Evolutionary conservation across 2,329 filamentous ascomycete species (phyloP).

Genomic region (Diaporthe citri): DNA sequence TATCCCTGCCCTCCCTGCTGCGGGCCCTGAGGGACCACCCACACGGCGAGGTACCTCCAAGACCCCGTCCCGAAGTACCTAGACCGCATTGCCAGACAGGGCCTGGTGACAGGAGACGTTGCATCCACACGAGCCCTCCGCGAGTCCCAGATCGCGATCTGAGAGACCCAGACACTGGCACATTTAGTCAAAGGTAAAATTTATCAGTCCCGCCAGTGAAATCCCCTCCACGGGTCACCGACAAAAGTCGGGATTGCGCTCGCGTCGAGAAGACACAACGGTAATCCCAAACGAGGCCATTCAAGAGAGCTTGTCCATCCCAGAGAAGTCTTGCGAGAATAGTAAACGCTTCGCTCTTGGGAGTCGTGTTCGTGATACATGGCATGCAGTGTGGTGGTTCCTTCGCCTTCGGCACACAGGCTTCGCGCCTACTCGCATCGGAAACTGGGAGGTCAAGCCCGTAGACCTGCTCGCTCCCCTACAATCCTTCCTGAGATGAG

Average conservation of each 20-base stretch:
- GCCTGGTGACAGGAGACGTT: conserved; percentile 25
- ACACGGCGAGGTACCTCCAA: background rate
- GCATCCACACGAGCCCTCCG: background rate
- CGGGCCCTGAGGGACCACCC: background rate
- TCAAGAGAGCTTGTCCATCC: background rate
- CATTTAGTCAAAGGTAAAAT: conserved; percentile 20
- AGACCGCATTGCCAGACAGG: conserved; percentile 18
- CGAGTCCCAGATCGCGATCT: conserved; percentile 14
- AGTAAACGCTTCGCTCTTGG: background rate
- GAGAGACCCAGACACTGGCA: conserved; percentile 11
- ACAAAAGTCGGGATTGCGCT: conserved; percentile 7
- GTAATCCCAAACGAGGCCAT: background rate
- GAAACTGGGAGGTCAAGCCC: background rate
- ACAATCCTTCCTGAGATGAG: background rate
- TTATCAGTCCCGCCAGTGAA: conserved; percentile 16
- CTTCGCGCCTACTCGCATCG: background rate
- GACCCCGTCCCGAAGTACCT: conserved; percentile 24
- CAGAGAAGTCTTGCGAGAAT: background rate
- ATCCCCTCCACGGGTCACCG: conserved; percentile 4
- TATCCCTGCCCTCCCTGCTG: background rate
- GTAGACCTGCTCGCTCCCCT: background rate
- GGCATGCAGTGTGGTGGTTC: background rate
- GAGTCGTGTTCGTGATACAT: background rate
- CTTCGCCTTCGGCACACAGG: background rate
- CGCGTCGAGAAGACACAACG: background rate